A percentile compares a stretch with the other conserved stretches of the same genome.
Conservation (phyloP, 2,329 filamentous ascomycete species). For the Exophiala sideris region DNA sequence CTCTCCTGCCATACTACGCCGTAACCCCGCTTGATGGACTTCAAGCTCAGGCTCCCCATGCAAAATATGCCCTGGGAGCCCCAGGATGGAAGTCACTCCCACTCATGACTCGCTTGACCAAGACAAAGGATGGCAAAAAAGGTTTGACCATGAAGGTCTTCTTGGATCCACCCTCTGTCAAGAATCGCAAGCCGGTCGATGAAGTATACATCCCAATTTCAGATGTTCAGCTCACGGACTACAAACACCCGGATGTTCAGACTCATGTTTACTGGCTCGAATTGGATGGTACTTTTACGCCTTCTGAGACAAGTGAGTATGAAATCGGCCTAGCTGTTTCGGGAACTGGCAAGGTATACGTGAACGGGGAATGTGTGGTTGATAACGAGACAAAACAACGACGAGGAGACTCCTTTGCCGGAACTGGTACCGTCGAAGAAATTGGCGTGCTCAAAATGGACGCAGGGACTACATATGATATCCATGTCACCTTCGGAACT, state of each 20-base stretch:
- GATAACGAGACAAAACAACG: constrained; percentile 64
- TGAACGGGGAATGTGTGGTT: constrained; percentile 61
- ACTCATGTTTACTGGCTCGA: constrained; percentile 57
- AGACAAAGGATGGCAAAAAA: constrained; percentile 50
- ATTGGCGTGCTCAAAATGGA: constrained; percentile 57
- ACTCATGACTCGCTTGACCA: constrained; percentile 53
- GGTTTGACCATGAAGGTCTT: constrained; percentile 64
- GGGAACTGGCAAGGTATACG: constrained; percentile 63
- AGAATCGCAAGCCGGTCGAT: constrained; percentile 51
- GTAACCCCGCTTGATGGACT: constrained; percentile 46
- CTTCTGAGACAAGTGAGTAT: constrained; percentile 59
- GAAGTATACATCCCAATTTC: constrained; percentile 43
- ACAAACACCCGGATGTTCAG: constrained; percentile 50
- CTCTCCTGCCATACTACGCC: constrained; percentile 46
- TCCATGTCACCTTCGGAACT: constrained; percentile 60
- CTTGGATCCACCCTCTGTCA: constrained; percentile 53
- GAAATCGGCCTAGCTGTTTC: constrained; percentile 65
- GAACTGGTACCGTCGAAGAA: constrained; percentile 62
- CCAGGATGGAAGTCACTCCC: constrained; percentile 65
- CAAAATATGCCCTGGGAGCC: constrained; percentile 57
- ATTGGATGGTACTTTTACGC: constrained; percentile 58
- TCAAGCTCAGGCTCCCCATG: constrained; percentile 35
- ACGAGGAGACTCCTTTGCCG: constrained; percentile 63
- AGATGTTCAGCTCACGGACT: constrained; percentile 53
- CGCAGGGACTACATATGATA: constrained; percentile 57